Conservation (phyloP, 495 filamentous ascomycete species). For the Apiosordaria backusii region DNA sequence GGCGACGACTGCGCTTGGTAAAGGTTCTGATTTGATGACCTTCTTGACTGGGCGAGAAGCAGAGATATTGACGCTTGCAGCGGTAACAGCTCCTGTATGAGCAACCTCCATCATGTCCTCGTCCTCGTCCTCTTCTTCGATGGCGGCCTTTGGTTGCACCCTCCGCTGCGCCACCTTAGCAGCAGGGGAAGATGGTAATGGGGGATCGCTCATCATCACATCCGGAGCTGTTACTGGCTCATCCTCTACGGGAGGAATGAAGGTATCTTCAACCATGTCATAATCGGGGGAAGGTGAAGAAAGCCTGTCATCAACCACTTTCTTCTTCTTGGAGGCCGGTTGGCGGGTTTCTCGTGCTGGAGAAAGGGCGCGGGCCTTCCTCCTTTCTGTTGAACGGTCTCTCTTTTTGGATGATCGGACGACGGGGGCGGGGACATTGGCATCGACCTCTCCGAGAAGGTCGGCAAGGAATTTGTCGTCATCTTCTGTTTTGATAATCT, state of each 20-base stretch:
- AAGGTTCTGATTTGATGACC: conserved; percentile 59
- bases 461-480: conserved; percentile 82
- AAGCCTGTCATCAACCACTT: conserved; percentile 43
- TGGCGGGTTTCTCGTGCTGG: conserved; percentile 54
- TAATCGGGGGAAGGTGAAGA: conserved; percentile 41
- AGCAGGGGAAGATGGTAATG: conserved; percentile 78
- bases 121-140: conserved; percentile 66
- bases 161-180: conserved; percentile 77
- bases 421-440: conserved; percentile 62
- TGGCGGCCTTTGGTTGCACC: conserved; percentile 58
- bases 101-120: conserved; percentile 83
- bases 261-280: conserved; percentile 54
- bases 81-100: conserved; percentile 63
- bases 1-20: conserved; percentile 62
- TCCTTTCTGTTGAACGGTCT: conserved; percentile 67
- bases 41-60: conserved; percentile 78
- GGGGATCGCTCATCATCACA: conserved; percentile 76
- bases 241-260: conserved; percentile 54
- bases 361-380: conserved; percentile 75
- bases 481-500: conserved; percentile 70
- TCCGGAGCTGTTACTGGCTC: conserved; percentile 35
- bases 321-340: conserved; percentile 48
- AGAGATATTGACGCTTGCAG: conserved; percentile 77
- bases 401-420: conserved; percentile 54
- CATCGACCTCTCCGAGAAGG: conserved; percentile 85